Base-by-base conservation (phyloP, 345 rosid species). In the Lagerstroemia speciosa region DNA sequence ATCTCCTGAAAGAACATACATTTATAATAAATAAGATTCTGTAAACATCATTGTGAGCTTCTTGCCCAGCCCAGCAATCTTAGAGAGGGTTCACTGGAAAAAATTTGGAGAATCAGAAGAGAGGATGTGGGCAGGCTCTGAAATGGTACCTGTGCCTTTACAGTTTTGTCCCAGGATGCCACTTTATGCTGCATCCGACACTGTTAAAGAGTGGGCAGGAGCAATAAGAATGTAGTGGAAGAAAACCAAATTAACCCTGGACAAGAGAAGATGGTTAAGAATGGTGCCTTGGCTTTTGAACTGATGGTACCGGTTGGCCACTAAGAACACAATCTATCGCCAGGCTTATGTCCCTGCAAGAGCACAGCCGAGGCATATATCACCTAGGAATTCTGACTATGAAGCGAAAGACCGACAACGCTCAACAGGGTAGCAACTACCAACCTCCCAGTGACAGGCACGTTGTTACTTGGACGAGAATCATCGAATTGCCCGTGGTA, bases 101-200 rank as follows among this genome's bases (percentile, higher is more conserved):
- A 46, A 46, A 17, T 16, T 19, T 46, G 53, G 53, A 46, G 53
- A 46, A 46, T 16, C 53, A 46, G 5, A 22, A 6, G 29, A 22
- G n/a, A 3, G 60, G 30, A 3, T n/a, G 29, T 8, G 24, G n/a
- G 60, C 30, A 48, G 55, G n/a, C 55, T 20, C 55, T 0, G 55
- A 48, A 19, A 20, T 48, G 46, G 46, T 48, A 48, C 62, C 32
- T 58, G 24, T 50, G 26, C 6, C 33, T 69, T 64, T 66, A 73
- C 64, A 66, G 46, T 58, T 66, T 66, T 29, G 64, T 67, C 75
- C 63, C 75, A 3, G 91, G 92, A 77, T 93, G 92, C 97, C 98
- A 93, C 79, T 91, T 93, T 76, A 93, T 87, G 87, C 97, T 91
- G 90, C 97, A 93, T 69, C 98, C 98, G 69, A 89, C 79, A 71